These are phyloP conservation scores for Cytospora piceae DNA, from an alignment of 2,329 filamentous ascomycete genomes.

Conservation along the genomic window DNA sequence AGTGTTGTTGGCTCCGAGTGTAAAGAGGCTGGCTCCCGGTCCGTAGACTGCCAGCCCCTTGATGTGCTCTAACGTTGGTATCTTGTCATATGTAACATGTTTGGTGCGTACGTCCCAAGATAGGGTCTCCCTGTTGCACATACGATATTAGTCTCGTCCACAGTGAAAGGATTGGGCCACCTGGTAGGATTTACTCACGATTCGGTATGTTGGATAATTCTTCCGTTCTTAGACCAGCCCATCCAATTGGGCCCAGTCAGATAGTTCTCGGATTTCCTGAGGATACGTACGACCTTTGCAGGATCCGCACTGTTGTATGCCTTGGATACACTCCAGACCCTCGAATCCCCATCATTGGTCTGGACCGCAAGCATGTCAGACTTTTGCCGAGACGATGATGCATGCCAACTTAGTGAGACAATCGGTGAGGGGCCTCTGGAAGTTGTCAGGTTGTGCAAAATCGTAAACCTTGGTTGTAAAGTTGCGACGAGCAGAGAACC, in stretches of 20 bases:
- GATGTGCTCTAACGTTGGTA: slow-evolving; percentile 83
- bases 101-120: slow-evolving; percentile 99
- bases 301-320: slow-evolving; percentile 70
- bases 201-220: slow-evolving; percentile 90
- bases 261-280: slow-evolving; percentile 78
- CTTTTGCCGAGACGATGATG: slow-evolving; percentile 92
- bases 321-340: slow-evolving; percentile 97
- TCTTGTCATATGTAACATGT: slow-evolving; percentile 85
- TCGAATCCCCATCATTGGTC: slow-evolving; percentile 85
- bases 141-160: slow-evolving; percentile 37
- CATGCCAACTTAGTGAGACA: slow-evolving; percentile 89
- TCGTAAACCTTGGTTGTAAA: slow-evolving; percentile 88
- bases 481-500: slow-evolving; percentile 90
- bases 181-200: slow-evolving; percentile 63
- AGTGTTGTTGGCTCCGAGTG: slow-evolving; percentile 82
- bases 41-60: slow-evolving; percentile 86
- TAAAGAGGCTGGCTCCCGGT: slow-evolving; percentile 89
- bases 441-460: slow-evolving; percentile 88
- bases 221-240: slow-evolving; percentile 97
- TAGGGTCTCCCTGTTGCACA: slow-evolving; percentile 73
- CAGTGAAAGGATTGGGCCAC: slow-evolving; percentile 4
- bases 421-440: slow-evolving; percentile 85
- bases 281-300: slow-evolving; percentile 84
- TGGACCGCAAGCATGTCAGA: slow-evolving; percentile 97
- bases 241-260: slow-evolving; percentile 88